phyloP scores from a whole-genome alignment of 208 protist species.

The Kentomonas sorsogonicus region DNA sequence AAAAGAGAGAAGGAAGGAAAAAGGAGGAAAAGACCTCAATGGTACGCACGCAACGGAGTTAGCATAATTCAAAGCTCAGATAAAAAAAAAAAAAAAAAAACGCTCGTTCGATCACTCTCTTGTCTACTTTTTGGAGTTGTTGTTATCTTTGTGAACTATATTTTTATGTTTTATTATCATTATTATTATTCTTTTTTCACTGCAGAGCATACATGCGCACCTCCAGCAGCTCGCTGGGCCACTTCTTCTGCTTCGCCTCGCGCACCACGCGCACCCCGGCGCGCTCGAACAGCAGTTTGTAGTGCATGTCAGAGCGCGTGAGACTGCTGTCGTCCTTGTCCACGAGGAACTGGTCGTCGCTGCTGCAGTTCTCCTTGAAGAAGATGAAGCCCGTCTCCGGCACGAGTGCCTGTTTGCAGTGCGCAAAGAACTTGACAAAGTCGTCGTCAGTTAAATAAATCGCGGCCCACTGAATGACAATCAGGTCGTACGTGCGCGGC shows the following conservation, averaged over 20 bases:
- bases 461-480: conserved; percentile 91
- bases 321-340: conserved; percentile 89
- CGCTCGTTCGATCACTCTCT: too few species aligned
- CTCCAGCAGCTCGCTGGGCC: conserved; percentile 65
- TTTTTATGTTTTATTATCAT: too few species aligned
- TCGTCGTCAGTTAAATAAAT: conserved; percentile 92
- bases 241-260: conserved; percentile 63
- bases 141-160: too few species aligned
- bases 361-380: conserved; percentile 88
- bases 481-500: conserved; percentile 75
- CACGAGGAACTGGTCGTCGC: conserved; percentile 55
- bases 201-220: conserved; percentile 90
- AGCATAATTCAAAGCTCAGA: background rate
- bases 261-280: conserved; percentile 63
- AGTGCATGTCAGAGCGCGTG: conserved; percentile 83
- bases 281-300: conserved; percentile 70
- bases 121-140: too few species aligned
- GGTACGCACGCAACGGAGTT: too few species aligned
- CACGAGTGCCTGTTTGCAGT: conserved; percentile 70
- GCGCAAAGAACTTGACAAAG: conserved; percentile 80
- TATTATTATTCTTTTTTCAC: too few species aligned
- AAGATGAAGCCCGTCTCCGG: conserved; percentile 84
- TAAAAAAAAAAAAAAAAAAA: conserved; percentile 5
- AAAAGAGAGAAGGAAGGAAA: conserved; percentile 13
- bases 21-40: conserved; percentile 13